These are phyloP conservation scores for Xylaria multiplex DNA, from an alignment of 2,329 filamentous ascomycete genomes.

Conservation along the genomic window DNA sequence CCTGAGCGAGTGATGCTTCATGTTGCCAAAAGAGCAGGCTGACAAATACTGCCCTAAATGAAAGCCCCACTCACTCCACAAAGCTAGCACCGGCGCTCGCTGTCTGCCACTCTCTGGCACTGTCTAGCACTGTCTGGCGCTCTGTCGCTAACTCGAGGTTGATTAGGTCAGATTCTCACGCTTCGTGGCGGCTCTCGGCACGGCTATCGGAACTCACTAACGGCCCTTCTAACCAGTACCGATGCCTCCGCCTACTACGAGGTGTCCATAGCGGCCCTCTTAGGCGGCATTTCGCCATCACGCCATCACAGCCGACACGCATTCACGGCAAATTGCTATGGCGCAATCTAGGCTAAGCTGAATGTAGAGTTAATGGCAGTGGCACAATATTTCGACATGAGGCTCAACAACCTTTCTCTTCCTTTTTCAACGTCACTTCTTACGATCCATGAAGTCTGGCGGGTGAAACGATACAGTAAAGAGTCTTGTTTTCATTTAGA, in stretches of 20 bases:
- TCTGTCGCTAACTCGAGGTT: no score
- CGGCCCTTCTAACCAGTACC: slow-evolving; percentile 21
- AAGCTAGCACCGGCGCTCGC: no score
- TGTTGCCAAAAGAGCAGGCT: no score
- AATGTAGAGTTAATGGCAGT: slow-evolving; percentile 36
- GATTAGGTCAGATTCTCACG: neutral
- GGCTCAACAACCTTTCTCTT: slow-evolving; percentile 40
- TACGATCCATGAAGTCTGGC: slow-evolving; percentile 5
- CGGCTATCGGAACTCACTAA: slow-evolving; percentile 29
- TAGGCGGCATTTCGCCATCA: slow-evolving; percentile 36
- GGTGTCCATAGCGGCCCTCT: slow-evolving; percentile 5
- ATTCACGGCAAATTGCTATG: slow-evolving; percentile 36
- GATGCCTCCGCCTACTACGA: neutral
- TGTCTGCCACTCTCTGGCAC: no score
- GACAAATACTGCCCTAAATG: no score
- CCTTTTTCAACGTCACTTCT: slow-evolving; percentile 41
- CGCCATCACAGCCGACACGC: slow-evolving; percentile 31
- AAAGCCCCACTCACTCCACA: no score
- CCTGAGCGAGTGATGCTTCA: no score
- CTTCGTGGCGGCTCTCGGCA: slow-evolving; percentile 24
- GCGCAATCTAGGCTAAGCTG: slow-evolving; percentile 48
- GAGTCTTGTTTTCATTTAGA: slow-evolving; percentile 13
- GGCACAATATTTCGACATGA: slow-evolving; percentile 37
- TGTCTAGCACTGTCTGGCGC: no score
- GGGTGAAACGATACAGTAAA: slow-evolving; percentile 3